Conservation (phyloP, 2,329 filamentous ascomycete species). For the Fusarium humuli region DNA sequence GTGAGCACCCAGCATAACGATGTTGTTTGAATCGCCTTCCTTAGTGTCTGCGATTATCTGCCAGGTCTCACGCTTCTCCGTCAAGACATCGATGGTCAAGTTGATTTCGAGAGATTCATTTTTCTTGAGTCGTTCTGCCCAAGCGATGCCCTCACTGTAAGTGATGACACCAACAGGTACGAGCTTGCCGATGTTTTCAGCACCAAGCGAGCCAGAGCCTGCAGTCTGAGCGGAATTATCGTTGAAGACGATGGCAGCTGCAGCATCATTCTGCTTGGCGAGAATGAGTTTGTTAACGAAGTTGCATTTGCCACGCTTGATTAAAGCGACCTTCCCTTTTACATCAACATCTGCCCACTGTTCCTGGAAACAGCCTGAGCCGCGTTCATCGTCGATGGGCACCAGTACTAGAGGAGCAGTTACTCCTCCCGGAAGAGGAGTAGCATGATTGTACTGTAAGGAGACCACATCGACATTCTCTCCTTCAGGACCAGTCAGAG, state of each 20-base stretch:
- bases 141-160: conserved; percentile 50
- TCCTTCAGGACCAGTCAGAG: conserved; percentile 13
- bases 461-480: conserved; percentile 40
- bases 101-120: conserved; percentile 50
- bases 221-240: conserved; percentile 59
- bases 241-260: conserved; percentile 69
- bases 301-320: conserved; percentile 57
- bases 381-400: conserved; percentile 50
- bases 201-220: conserved; percentile 64
- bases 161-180: conserved; percentile 52
- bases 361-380: conserved; percentile 53
- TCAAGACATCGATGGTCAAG: conserved; percentile 52
- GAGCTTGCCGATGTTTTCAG: conserved; percentile 51
- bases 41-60: conserved; percentile 57
- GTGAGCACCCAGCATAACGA: conserved; percentile 56
- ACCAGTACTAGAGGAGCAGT: conserved; percentile 50
- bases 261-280: conserved; percentile 52
- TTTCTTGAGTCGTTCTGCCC: conserved; percentile 48
- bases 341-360: conserved; percentile 56
- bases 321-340: conserved; percentile 55
- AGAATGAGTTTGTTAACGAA: conserved; percentile 56
- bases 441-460: conserved; percentile 57
- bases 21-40: conserved; percentile 53
- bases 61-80: conserved; percentile 53
- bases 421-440: conserved; percentile 47